Evolutionary conservation across 208 protist genomes (phyloP), one percentile per base, ranked within the genome.

Genomic region (Acanthamoeba lenticulata): DNA sequence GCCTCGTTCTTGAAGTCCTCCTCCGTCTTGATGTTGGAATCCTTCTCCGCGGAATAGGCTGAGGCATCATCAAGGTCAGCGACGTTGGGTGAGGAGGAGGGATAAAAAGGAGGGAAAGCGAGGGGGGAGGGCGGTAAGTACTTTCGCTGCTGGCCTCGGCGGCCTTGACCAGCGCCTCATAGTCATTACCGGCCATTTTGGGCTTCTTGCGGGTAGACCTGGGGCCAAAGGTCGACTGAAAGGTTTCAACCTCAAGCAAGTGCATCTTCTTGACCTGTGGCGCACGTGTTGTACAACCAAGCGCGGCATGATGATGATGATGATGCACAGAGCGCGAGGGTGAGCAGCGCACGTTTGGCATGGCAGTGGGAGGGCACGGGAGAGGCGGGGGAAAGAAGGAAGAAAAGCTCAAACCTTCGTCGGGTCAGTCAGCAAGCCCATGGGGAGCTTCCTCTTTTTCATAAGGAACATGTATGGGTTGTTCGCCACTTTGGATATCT

Each of bases 391-490:
- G 67, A 36, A 29, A 77, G 67, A 2, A 77, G 67, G 27, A 32
- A 9, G 15, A 36, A 72, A 38, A 72, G 2, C n/a, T n/a, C 27
- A 72, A 40, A 95, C 91, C 85, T 69, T 98, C 1, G 62, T 98
- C 0, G 97, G 95, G 77, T 98, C 98, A 49, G 98, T 97, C 1
- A 99, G 96, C 21, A 99, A 96, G 45, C 98, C 98, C 90, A 99
- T 95, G 7, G 99, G 99, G n/a, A 99, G 95, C 94, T 99, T 99
- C 21, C 98, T 98, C 86, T 98, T 96, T 94, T 99, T 98, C 90
- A 99, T 97, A 21, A 99, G 94, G 32, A 99, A 97, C 93, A 98
- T 98, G 97, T 99, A 99, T 45, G 99, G 99, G 96, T 99, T 99
- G 65, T 98, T 97, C 57, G 98, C 97, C 93, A 99, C 98, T 42